A percentile compares a stretch with the other conserved stretches of the same genome.
Conservation (phyloP, 306 rosid species). For the Fragaria nilgerrensis region DNA sequence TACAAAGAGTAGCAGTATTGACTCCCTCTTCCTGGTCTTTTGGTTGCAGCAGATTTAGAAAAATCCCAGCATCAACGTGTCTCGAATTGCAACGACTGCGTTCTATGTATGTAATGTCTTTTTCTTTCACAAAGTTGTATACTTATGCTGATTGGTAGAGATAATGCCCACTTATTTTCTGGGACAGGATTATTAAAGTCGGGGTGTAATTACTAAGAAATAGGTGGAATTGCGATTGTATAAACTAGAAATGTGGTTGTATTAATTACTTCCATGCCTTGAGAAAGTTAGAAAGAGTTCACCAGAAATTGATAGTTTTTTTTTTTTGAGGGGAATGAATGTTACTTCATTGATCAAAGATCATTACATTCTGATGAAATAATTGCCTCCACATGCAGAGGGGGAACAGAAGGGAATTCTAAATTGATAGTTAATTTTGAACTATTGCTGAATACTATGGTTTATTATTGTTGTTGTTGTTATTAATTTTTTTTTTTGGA, state of each 20-base stretch:
- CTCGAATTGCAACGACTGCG: slow-evolving; percentile 88
- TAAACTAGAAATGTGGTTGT: background rate
- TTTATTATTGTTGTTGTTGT: background rate
- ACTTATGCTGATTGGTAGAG: background rate
- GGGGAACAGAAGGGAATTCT: no score
- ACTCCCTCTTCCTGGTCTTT: slow-evolving; percentile 17
- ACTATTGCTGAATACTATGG: background rate
- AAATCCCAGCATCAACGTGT: slow-evolving; percentile 97
- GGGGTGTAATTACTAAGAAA: background rate
- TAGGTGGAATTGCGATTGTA: background rate
- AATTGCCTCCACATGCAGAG: no score
- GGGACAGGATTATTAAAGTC: background rate
- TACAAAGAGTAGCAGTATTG: background rate
- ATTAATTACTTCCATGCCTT: background rate
- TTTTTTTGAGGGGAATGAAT: no score
- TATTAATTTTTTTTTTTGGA: background rate
- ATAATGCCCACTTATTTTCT: background rate
- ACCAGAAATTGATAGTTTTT: background rate
- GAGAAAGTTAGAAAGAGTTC: background rate
- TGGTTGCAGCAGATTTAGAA: slow-evolving; percentile 73
- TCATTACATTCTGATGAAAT: no score
- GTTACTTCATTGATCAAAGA: no score
- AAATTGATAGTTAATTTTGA: background rate
- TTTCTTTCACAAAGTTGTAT: background rate
- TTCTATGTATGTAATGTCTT: slow-evolving; percentile 61